Percentiles rank a stretch among this genome's conserved stretches.
Evolutionary conservation across 805 yeast species (phyloP).

Genomic region (Saturnispora quitensis): DNA sequence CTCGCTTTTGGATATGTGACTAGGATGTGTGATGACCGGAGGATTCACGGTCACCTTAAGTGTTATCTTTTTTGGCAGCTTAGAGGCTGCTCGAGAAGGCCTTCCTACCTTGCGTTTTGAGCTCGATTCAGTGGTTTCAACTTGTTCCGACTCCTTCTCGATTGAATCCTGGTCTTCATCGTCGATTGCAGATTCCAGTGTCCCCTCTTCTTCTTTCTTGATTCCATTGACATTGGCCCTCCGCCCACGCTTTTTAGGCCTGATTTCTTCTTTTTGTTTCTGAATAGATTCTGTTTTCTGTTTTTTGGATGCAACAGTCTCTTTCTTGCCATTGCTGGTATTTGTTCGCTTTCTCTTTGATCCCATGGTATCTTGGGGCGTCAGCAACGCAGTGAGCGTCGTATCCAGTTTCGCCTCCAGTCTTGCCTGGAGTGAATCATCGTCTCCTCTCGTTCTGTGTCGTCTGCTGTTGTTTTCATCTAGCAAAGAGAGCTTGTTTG

Average conservation of each 20-base stretch:
- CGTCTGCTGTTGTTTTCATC: neutral
- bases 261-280: neutral
- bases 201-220: neutral
- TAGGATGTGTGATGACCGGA: slow-evolving; percentile 51
- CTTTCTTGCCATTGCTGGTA: neutral
- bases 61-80: slow-evolving; percentile 10
- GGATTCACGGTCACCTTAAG: slow-evolving; percentile 32
- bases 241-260: neutral
- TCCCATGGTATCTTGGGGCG: neutral
- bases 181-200: neutral
- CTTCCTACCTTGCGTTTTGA: neutral
- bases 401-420: neutral
- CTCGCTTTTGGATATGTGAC: slow-evolving; percentile 40
- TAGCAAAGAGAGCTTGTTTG: neutral
- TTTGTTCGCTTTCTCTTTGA: neutral
- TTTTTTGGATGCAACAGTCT: neutral
- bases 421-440: neutral
- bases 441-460: neutral
- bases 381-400: neutral
- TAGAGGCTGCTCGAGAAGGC: neutral
- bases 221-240: neutral
- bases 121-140: neutral
- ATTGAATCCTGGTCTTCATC: neutral
- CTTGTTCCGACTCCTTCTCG: neutral
- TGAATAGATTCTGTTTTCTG: neutral